A percentile compares a stretch with the other conserved stretches of the same genome.
These are phyloP conservation scores for Monilinia fructicola DNA, from an alignment of 2,329 filamentous ascomycete species.

Conservation along the genomic window DNA sequence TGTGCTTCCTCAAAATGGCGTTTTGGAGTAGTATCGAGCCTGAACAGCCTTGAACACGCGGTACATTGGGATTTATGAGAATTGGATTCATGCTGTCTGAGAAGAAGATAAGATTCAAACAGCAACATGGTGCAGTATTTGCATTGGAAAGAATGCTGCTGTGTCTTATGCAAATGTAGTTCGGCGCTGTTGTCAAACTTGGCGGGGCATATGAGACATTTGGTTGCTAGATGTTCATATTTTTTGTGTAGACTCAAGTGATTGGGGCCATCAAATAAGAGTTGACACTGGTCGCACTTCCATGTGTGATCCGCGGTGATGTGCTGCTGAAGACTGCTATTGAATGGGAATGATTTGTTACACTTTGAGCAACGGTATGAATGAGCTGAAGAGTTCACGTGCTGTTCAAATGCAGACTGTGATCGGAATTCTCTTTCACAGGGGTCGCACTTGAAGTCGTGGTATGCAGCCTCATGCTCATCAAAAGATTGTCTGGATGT, in stretches of 20 bases:
- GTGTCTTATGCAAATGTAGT: neutral
- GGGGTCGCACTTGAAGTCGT: neutral
- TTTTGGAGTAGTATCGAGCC: neutral
- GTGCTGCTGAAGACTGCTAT: neutral
- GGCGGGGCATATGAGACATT: neutral
- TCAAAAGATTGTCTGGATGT: neutral
- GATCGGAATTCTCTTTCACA: neutral
- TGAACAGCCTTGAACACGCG: neutral
- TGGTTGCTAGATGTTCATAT: neutral
- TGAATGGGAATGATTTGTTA: neutral
- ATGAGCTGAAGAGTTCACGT: neutral
- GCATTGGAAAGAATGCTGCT: neutral
- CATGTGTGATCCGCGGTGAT: neutral
- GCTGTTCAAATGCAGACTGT: neutral
- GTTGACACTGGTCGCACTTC: neutral
- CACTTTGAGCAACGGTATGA: neutral
- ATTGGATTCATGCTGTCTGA: neutral
- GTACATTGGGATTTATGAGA: neutral
- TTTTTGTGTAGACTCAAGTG: neutral
- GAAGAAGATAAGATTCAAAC: neutral
- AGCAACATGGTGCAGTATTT: neutral
- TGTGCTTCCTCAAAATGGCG: neutral
- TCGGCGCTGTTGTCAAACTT: neutral
- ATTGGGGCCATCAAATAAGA: neutral
- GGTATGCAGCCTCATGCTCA: neutral